These are phyloP conservation scores for Solanum habrochaites DNA, from an alignment of 257 asterid species.

Conservation along the genomic window DNA sequence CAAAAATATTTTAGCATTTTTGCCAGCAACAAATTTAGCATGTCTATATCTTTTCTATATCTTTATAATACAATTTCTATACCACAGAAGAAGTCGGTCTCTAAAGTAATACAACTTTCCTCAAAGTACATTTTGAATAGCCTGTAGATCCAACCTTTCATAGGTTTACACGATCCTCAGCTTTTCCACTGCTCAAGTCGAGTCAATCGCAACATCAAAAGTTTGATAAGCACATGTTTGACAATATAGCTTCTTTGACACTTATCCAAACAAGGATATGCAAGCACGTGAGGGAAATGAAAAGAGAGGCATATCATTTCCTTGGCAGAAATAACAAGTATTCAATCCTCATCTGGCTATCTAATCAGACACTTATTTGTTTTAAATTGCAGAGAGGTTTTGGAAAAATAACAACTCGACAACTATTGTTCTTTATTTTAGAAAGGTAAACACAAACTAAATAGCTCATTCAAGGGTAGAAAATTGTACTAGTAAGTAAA, in stretches of 20 bases:
- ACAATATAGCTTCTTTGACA: not conserved
- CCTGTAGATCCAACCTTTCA: not conserved
- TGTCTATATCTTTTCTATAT: not conserved
- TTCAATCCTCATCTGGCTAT: not conserved
- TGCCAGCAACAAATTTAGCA: not conserved
- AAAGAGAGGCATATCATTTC: not conserved
- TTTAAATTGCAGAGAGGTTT: not conserved
- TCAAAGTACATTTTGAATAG: not conserved
- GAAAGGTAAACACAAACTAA: not conserved
- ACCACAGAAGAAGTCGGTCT: not conserved
- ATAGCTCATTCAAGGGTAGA: not conserved
- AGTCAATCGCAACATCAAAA: not conserved
- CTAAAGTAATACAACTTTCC: not conserved
- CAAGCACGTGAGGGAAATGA: not conserved
- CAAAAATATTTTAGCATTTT: not conserved
- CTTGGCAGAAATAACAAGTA: not conserved
- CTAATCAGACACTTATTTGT: not conserved
- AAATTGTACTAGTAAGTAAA: not conserved
- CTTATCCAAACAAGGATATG: not conserved
- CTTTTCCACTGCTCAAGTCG: not conserved
- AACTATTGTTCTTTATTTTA: not conserved
- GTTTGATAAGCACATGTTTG: not conserved
- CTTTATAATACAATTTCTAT: not conserved
- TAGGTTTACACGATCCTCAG: not conserved
- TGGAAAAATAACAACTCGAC: not conserved